Percentiles rank a stretch among this genome's conserved stretches.
Evolutionary conservation across 2,329 filamentous ascomycete genomes (phyloP).

Genomic region (Pseudogymnoascus sp.): DNA sequence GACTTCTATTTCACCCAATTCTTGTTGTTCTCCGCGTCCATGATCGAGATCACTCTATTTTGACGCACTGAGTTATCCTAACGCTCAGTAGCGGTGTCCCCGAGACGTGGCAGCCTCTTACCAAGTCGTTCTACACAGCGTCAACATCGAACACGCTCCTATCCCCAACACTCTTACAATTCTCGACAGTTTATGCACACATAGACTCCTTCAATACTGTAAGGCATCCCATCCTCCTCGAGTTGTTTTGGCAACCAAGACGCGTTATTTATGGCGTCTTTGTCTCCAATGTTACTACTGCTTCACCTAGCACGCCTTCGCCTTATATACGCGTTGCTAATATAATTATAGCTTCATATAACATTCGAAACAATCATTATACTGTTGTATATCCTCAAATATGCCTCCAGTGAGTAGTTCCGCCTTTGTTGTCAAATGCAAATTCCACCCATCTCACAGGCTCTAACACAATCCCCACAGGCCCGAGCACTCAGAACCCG

Average conservation of each 20-base stretch:
- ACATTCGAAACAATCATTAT: constrained; percentile 26
- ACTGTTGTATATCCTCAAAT: constrained; percentile 13
- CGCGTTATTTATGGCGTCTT: constrained; percentile 3
- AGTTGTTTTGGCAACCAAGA: constrained; percentile 3
- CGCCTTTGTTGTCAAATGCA: constrained; percentile 11
- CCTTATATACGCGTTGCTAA: constrained; percentile 19
- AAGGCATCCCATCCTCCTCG: not conserved
- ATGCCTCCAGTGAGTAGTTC: constrained; percentile 49
- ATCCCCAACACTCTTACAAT: constrained; percentile 2
- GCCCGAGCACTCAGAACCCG: constrained; percentile 65
- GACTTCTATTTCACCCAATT: constrained; percentile 19
- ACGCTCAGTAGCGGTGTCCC: constrained; percentile 5
- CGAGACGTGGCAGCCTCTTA: constrained; percentile 6
- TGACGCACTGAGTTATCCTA: constrained; percentile 8
- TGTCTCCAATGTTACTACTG: not conserved
- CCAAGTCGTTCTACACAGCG: constrained; percentile 5
- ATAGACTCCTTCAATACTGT: constrained; percentile 7
- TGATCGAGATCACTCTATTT: constrained; percentile 2
- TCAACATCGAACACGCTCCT: constrained; percentile 2
- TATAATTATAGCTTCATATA: constrained; percentile 18
- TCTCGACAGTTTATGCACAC: constrained; percentile 9
- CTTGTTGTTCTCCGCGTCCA: constrained; percentile 9
- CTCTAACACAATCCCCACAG: constrained; percentile 10
- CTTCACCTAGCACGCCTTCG: constrained; percentile 7
- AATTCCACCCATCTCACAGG: not conserved